Evolutionary conservation across 2,329 filamentous ascomycete genomes (phyloP).

Genomic region (Botrytis aclada): DNA sequence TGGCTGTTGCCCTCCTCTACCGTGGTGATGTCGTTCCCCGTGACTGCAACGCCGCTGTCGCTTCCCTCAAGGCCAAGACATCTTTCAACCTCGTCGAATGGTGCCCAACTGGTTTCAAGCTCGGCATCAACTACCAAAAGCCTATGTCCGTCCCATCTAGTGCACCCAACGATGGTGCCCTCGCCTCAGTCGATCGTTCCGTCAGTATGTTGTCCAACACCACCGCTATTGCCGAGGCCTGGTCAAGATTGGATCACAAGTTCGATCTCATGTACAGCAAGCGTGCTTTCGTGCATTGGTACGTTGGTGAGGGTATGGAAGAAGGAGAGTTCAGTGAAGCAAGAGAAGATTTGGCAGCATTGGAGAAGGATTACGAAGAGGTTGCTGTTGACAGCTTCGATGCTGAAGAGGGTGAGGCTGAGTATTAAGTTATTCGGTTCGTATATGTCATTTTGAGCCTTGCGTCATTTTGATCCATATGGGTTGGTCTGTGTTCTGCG

Average conservation of each 20-base stretch:
- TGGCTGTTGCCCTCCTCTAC: slow-evolving; percentile 65
- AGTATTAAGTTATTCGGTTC: slow-evolving; percentile 33
- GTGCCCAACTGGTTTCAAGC: slow-evolving; percentile 68
- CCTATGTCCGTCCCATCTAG: slow-evolving; percentile 49
- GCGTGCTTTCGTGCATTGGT: slow-evolving; percentile 69
- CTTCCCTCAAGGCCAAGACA: slow-evolving; percentile 58
- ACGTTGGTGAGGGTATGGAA: slow-evolving; percentile 69
- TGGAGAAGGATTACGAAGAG: slow-evolving; percentile 65
- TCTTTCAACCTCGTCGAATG: slow-evolving; percentile 66
- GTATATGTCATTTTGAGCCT: slow-evolving; percentile 12
- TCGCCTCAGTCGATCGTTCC: slow-evolving; percentile 52
- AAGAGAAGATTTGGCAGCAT: slow-evolving; percentile 61
- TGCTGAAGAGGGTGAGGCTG: slow-evolving; percentile 46
- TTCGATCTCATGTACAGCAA: slow-evolving; percentile 70
- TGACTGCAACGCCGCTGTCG: slow-evolving; percentile 58
- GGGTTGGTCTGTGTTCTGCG: slow-evolving; percentile 18
- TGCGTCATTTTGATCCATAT: slow-evolving; percentile 14
- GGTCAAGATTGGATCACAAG: slow-evolving; percentile 62
- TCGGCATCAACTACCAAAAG: slow-evolving; percentile 65
- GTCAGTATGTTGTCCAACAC: slow-evolving; percentile 66
- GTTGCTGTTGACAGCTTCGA: slow-evolving; percentile 55
- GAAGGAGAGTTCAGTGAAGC: slow-evolving; percentile 66
- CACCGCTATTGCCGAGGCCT: slow-evolving; percentile 64
- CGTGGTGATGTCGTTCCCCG: slow-evolving; percentile 63
- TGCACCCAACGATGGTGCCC: slow-evolving; percentile 43